Base-by-base conservation (phyloP, 306 rosid species). In the Glycine latifolia region DNA sequence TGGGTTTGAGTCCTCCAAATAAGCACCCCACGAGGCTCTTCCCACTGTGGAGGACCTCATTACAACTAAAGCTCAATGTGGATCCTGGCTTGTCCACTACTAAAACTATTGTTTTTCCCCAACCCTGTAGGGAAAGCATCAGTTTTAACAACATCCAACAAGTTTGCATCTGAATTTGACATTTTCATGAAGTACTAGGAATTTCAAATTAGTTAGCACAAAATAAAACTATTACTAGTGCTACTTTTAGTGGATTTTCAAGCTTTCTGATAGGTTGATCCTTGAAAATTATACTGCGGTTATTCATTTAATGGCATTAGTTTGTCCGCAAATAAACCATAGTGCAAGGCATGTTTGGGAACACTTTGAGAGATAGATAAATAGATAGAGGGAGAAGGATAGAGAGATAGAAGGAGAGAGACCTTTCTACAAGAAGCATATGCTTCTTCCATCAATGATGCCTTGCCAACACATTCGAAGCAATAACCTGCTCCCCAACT, bases 1-100 rank as follows among this genome's bases (percentile, higher is more conserved):
- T 93, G 0, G 97, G 93, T 63, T 90, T 91, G 73, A 93, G 90
- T 78, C 97, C 97, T 61, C 99, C 97, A 73, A 90, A 90, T 66
- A 95, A 77, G 77, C 90, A 86, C 11, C 95, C 98, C 89, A 20
- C 54, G 3, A 95, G 89, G 65, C 9, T 87, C 87, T 90, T 93
- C 47, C 97, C 95, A 3, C 13, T n/a, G 4, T 17, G 31, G 81
- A 95, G 95, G 59, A 95, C 83, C 4, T 82, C 97, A 54, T 0
- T 1, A 26, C 91, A 76, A n/a, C 65, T 82, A 14, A 95, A 53
- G 69, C 48, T 88, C 84, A 95, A 55, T 52, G 5, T 43, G 9
- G 97, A 71, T 54, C 88, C 94, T 66, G 93, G 89, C 81, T 80
- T 87, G 82, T 89, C 97, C 80, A 90, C 93, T 46, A 95, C 97